Conservation (phyloP, 2,329 filamentous ascomycete species). For the Elsinoe necatrix region DNA sequence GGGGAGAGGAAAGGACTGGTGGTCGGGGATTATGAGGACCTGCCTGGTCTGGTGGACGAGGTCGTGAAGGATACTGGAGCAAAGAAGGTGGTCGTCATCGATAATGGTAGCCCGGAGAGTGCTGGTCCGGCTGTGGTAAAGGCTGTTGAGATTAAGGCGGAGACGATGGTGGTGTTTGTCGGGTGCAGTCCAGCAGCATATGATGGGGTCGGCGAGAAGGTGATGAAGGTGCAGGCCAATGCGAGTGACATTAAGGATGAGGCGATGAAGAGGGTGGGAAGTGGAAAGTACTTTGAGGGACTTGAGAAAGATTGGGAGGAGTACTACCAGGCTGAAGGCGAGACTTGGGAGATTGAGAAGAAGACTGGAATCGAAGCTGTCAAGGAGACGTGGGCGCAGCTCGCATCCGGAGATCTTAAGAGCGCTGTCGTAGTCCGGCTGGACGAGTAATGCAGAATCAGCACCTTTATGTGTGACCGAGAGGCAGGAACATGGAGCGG, state of each 20-base stretch:
- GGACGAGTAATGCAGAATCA: neutral
- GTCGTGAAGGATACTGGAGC: neutral
- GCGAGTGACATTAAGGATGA: slow-evolving; percentile 1
- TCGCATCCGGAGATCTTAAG: neutral
- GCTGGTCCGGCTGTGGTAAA: neutral
- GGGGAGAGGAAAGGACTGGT: neutral
- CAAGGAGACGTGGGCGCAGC: neutral
- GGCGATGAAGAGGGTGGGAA: neutral
- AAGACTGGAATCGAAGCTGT: neutral
- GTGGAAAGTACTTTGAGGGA: neutral
- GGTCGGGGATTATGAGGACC: neutral
- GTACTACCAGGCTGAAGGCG: neutral
- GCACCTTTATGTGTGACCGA: neutral
- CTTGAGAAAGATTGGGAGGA: neutral
- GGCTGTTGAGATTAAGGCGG: neutral
- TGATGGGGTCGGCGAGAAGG: neutral
- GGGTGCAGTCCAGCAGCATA: neutral
- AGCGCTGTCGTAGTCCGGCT: neutral
- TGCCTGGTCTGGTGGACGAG: neutral
- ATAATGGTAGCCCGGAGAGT: neutral
- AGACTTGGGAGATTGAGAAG: neutral
- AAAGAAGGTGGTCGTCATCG: neutral
- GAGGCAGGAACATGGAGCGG: neutral
- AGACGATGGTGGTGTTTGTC: neutral
- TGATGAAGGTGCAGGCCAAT: slow-evolving; percentile 10